phyloP scores from a whole-genome alignment of 495 filamentous ascomycete genomes.

The Talaromyces nanjingensis region DNA sequence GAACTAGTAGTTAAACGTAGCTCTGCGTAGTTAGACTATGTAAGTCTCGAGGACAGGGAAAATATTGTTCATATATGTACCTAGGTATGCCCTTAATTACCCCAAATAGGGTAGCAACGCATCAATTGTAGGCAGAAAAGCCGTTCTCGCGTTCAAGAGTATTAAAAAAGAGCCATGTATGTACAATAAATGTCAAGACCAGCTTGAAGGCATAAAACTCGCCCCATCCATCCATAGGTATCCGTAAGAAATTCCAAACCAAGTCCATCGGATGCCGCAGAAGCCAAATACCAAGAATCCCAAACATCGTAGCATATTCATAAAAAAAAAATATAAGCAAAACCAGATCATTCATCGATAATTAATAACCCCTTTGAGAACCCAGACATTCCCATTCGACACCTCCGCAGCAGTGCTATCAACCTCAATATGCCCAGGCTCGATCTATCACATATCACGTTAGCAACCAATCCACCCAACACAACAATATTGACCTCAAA shows the following conservation, averaged over 20 bases:
- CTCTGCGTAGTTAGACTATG: too few relatives aligned
- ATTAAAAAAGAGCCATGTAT: not conserved
- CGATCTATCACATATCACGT: constrained; percentile 47
- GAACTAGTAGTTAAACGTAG: too few relatives aligned
- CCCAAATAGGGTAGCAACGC: too few relatives aligned
- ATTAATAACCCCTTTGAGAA: constrained; percentile 60
- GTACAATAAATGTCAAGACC: not conserved
- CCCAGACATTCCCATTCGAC: constrained; percentile 81
- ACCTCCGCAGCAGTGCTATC: constrained; percentile 62
- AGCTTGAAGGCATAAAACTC: not conserved
- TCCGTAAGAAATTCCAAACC: not conserved
- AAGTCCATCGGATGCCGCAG: not conserved
- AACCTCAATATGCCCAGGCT: constrained; percentile 72
- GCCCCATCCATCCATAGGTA: not conserved
- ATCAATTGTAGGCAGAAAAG: not conserved
- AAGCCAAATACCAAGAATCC: not conserved
- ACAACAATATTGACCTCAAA: not conserved
- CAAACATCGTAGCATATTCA: not conserved
- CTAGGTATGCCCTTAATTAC: not conserved
- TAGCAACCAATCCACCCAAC: constrained; percentile 2
- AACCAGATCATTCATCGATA: constrained; percentile 25
- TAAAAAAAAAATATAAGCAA: not conserved
- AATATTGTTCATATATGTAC: too few relatives aligned
- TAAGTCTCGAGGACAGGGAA: too few relatives aligned
- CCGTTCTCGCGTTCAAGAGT: not conserved